Evolutionary conservation across 768 basidiomycete species (phyloP).

Genomic region (Phaeolepiota aurea): DNA sequence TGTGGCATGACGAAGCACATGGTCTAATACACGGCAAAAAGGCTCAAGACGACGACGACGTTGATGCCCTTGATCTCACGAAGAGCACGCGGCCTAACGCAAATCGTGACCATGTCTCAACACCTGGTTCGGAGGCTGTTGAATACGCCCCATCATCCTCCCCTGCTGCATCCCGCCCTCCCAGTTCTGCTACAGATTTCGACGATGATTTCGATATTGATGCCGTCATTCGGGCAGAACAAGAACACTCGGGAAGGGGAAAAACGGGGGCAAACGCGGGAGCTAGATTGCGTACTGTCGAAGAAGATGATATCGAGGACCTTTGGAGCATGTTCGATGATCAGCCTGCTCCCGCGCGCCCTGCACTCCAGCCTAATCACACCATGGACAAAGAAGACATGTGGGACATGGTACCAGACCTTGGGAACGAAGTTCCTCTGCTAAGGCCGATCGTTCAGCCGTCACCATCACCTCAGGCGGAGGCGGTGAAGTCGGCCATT

Average conservation of each 20-base stretch:
- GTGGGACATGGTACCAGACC: slow-evolving; percentile 61
- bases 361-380: slow-evolving; percentile 13
- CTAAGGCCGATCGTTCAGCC: slow-evolving; percentile 5
- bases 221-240: slow-evolving; percentile 38
- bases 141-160: slow-evolving; percentile 27
- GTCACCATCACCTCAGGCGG: slow-evolving; percentile 6
- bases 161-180: slow-evolving; percentile 22
- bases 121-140: slow-evolving; percentile 15
- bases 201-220: slow-evolving; percentile 36
- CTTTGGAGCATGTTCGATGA: slow-evolving; percentile 65
- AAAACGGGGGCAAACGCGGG: not conserved
- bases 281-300: slow-evolving; percentile 5
- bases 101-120: slow-evolving; percentile 9
- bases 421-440: slow-evolving; percentile 25
- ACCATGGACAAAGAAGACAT: slow-evolving; percentile 46
- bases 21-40: slow-evolving; percentile 12
- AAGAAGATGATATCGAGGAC: slow-evolving; percentile 44
- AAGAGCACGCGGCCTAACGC: slow-evolving; percentile 11
- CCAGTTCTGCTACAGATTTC: slow-evolving; percentile 29
- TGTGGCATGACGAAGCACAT: slow-evolving; percentile 68
- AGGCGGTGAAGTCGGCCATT: slow-evolving; percentile 15
- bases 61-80: slow-evolving; percentile 12
- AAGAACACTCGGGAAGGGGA: slow-evolving; percentile 18
- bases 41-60: slow-evolving; percentile 8
- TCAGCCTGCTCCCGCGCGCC: slow-evolving; percentile 23